Evolutionary conservation across 2,329 filamentous ascomycete genomes (phyloP), one percentile per base, ranked within the genome.

Genomic region (Zymoseptoria brevis): DNA sequence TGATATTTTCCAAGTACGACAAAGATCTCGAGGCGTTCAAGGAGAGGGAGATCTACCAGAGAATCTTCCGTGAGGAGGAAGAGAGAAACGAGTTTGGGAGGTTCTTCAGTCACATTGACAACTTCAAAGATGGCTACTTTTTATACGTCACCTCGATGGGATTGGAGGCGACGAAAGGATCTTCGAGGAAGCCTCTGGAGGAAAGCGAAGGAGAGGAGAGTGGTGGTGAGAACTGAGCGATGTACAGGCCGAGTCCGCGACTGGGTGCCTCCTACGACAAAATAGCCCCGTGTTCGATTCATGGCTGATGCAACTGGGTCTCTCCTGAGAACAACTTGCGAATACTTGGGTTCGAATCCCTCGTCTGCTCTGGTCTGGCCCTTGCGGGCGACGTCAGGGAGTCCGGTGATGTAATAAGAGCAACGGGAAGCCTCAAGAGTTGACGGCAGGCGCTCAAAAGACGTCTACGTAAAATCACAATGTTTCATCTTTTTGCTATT

Each of bases 21-120:
- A 83, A 85, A 53, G 83, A 90, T 74, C 89, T 99, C 67, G 81
- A 88, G 63, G 87, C 86, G 60, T 99, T 99, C 76, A 97, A 97
- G 78, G 86, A 96, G 71, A 78, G 86, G 66, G 86, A 96, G 73
- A 97, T 99, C 61, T 99, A 99, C 72, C 84, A 89, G 69, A 83
- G 90, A 22, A 96, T 97, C 66, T 97, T 95, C 74, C 82, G 87
- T 24, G 87, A 96, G 56, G 94, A 97, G 74, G 89, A 94, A 57
- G 75, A 84, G 87, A 72, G 87, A 90, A 64, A 91, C 93, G 80
- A 83, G 89, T 83, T 67, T 60, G 62, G 63, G 53, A 71, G 75
- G 4, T 80, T 81, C 68, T 81, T 79, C 68, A 76, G 77, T 8
- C 78, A 80, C 58, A 69, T 80, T 8, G 79, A 81, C 59, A 78